Evolutionary conservation across 2,329 filamentous ascomycete genomes (phyloP).

Genomic region (Myriosclerotinia scirpicola): DNA sequence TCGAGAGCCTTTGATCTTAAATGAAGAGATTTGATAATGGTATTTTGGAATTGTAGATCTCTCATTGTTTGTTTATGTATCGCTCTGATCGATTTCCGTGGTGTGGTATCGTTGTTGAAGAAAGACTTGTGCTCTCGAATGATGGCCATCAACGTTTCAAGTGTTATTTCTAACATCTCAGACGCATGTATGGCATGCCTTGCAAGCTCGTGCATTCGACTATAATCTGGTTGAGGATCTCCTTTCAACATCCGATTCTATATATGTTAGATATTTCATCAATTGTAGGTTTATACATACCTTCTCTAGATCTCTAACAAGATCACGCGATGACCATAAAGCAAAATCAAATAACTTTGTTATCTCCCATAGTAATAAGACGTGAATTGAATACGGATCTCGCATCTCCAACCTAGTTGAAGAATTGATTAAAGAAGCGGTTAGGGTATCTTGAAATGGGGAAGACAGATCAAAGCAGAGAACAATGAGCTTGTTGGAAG

Average conservation of each 20-base stretch:
- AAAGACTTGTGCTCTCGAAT: conserved; percentile 10
- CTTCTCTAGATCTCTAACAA: conserved; percentile 17
- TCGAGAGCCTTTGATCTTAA: conserved; percentile 18
- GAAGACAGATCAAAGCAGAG: conserved; percentile 5
- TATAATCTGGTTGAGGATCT: conserved; percentile 14
- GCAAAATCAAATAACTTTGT: conserved; percentile 16
- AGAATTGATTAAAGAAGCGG: background rate
- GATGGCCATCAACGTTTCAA: conserved; percentile 11
- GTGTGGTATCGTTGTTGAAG: background rate
- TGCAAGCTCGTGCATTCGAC: conserved; percentile 15
- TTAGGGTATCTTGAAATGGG: background rate
- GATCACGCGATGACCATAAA: conserved; percentile 8
- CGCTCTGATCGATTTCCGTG: background rate
- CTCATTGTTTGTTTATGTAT: conserved; percentile 4
- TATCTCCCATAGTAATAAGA: conserved; percentile 12
- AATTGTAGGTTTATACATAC: background rate
- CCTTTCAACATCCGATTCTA: conserved; percentile 5
- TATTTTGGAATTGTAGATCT: conserved; percentile 14
- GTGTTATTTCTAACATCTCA: conserved; percentile 12
- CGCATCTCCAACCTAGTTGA: background rate
- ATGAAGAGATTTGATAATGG: conserved; percentile 11
- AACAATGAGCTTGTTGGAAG: conserved; percentile 4
- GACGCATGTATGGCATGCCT: conserved; percentile 17
- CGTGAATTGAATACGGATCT: conserved; percentile 15
- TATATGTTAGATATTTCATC: conserved; percentile 3